Evolutionary conservation across 306 rosid genomes (phyloP), one percentile per base, ranked within the genome.

Genomic region (Prosopis cineraria): DNA sequence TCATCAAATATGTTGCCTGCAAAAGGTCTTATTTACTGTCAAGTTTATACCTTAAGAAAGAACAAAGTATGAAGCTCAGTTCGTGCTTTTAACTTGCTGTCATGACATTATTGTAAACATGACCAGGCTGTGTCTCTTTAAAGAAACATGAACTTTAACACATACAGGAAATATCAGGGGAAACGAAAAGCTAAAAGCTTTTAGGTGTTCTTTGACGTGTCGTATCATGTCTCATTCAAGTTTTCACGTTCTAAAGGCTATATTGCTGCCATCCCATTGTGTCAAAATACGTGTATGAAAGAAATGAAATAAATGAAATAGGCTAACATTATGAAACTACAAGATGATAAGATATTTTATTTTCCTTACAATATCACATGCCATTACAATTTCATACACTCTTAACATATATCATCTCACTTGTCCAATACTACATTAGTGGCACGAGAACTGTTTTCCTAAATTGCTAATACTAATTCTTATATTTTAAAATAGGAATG

Each of bases 1-100:
- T 74, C 82, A 44, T 83, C 83, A 80, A 74, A 83, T 65, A 73
- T 34, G 80, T 75, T 75, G 24, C 80, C 90, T 86, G 87, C 82
- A 71, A 43, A 83, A 41, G 39, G 24, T 10, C 10, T 43, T 70
- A 53, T 33, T 48, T 72, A 75, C 79, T 44, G 68, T 82, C 78
- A 79, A 33, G 25, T 72, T 30, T 36, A 65, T 43, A 68, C 39
- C 55, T 27, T 74, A 10, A 34, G 39, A 40, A 2, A 79, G 52
- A 74, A 73, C 34, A 44, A 77, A 44, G 66, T 29, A 24, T 9
- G 30, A 55, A 41, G 52, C 55, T 60, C 47, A 29, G 24, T 10
- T 63, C 63, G 33, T 52, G 27, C 7, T 79, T 70, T 29, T 53
- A 41, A 22, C 65, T 36, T 20, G 70, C 74, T 47, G 55, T 68